Evolutionary conservation across 345 rosid genomes (phyloP).

Genomic region (Cardamine occulta): DNA sequence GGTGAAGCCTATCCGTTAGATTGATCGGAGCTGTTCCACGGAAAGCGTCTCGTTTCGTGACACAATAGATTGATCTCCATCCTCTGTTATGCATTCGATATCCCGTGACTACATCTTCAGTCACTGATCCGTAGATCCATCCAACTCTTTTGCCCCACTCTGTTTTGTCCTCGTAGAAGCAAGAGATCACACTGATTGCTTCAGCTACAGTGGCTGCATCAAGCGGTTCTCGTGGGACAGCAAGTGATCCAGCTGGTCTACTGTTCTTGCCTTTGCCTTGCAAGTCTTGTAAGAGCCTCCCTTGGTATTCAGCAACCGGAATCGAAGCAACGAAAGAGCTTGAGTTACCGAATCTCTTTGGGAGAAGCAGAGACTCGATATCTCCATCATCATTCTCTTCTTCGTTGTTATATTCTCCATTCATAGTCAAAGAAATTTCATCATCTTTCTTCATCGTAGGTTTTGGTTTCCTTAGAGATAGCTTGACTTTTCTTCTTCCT

Average conservation of each 20-base stretch:
- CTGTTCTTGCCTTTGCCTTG: constrained; percentile 64
- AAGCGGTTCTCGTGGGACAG: constrained; percentile 78
- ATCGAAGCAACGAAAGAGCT: constrained; percentile 66
- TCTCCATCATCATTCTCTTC: constrained; percentile 69
- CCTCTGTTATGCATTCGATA: constrained; percentile 83
- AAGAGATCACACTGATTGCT: constrained; percentile 76
- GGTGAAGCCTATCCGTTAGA: constrained; percentile 76
- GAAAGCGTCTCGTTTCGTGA: constrained; percentile 77
- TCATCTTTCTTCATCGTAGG: constrained; percentile 53
- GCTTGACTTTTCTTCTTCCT: constrained; percentile 64
- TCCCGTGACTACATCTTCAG: constrained; percentile 85
- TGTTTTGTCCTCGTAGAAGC: constrained; percentile 80
- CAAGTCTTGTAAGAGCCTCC: constrained; percentile 70
- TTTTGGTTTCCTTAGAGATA: constrained; percentile 59
- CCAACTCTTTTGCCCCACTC: constrained; percentile 87
- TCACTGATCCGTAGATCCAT: constrained; percentile 85
- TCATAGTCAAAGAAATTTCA: constrained; percentile 53
- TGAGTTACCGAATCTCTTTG: constrained; percentile 72
- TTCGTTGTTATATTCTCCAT: constrained; percentile 48
- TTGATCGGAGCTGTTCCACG: constrained; percentile 82
- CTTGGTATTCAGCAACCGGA: constrained; percentile 79
- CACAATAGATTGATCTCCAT: constrained; percentile 83
- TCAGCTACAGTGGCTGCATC: constrained; percentile 87
- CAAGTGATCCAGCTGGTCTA: constrained; percentile 77
- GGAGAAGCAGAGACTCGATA: constrained; percentile 70